Evolutionary conservation across 495 filamentous ascomycete species (phyloP).

Genomic region (Aspergillus sclerotiicarbonarius): DNA sequence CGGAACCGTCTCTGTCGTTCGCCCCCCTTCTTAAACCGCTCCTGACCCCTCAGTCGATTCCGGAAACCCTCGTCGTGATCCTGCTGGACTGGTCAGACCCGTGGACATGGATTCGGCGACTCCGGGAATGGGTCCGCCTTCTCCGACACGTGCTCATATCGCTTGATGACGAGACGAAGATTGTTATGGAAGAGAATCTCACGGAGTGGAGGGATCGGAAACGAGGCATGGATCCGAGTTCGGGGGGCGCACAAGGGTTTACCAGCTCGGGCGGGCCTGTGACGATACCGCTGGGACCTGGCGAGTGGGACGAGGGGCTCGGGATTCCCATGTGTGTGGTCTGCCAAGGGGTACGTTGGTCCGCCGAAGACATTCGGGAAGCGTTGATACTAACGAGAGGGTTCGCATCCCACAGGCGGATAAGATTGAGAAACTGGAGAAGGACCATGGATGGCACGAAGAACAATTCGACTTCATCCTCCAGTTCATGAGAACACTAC

Average conservation of each 20-base stretch:
- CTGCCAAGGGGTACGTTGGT: slow-evolving; percentile 76
- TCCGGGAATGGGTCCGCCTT: slow-evolving; percentile 83
- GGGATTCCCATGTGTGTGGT: slow-evolving; percentile 89
- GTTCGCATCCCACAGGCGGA: slow-evolving; percentile 60
- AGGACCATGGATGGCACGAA: slow-evolving; percentile 86
- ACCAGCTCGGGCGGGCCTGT: slow-evolving; percentile 52
- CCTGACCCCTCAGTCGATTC: slow-evolving; percentile 79
- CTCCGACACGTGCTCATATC: slow-evolving; percentile 71
- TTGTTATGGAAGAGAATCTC: slow-evolving; percentile 83
- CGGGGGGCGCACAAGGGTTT: slow-evolving; percentile 43
- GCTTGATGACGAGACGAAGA: slow-evolving; percentile 72
- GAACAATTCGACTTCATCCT: slow-evolving; percentile 90
- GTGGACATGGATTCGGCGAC: slow-evolving; percentile 85
- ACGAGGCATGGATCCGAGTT: slow-evolving; percentile 39
- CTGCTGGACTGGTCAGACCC: slow-evolving; percentile 90
- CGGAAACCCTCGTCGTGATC: slow-evolving; percentile 83
- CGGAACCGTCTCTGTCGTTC: slow-evolving; percentile 77
- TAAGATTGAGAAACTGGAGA: slow-evolving; percentile 83
- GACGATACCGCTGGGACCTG: slow-evolving; percentile 76
- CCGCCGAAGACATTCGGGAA: background rate
- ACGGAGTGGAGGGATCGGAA: slow-evolving; percentile 53
- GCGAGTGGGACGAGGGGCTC: slow-evolving; percentile 91
- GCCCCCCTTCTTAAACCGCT: slow-evolving; percentile 80
- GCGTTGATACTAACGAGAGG: slow-evolving; percentile 24
- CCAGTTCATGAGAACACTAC: slow-evolving; percentile 81